Base-by-base conservation (phyloP, 345 rosid genomes). In the Citrus inodora region DNA sequence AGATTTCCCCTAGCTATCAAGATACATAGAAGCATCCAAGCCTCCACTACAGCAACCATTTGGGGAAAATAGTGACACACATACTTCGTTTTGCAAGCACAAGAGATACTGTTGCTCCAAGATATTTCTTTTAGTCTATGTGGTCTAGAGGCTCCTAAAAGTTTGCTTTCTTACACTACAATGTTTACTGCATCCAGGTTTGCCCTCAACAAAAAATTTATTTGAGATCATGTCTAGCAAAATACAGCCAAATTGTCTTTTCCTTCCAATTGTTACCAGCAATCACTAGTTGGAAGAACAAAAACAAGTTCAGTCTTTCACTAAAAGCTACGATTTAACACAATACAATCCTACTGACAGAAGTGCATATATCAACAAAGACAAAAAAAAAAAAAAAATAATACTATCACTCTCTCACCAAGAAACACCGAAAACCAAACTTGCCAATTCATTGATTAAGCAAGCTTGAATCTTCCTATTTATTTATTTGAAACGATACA, bases 371-470 rank as follows among this genome's bases (percentile, higher is more conserved):
- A 65, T 32, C 69, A 8, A 6, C 22, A 65, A 65, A 33, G 33
- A 33, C 46, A 0, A 7, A 40, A 2, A 35, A 35, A 35, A 9
- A 0, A 35, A 0, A 6, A 0, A 4, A 0, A 30, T 28, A 28
- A 7, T 28, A 9, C 17, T 28, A 1, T 30, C 40, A 2, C 40
- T 30, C 67, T 17, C 10, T 17, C 67, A 6, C 9, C 37, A 16
- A 22, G 1, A 64, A 64, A 32, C 38, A 6, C 38, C 0, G 4
- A 64, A 64, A 64, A 64, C 9, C 38, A 65, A 65, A 65, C 38
- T 33, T 7, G 14, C 42, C n/a, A 65, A 33, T 19, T 33, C 4
- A n/a, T 19, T 33, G 69, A 19, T 21, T 33, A 10, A 46, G 17
- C 51, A 46, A 46, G 51, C 51, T 46, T 46, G 16, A 65, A 21